Base-by-base conservation (phyloP, 371 early-diverging fungal genomes). In the Gilbertella persicaria region DNA sequence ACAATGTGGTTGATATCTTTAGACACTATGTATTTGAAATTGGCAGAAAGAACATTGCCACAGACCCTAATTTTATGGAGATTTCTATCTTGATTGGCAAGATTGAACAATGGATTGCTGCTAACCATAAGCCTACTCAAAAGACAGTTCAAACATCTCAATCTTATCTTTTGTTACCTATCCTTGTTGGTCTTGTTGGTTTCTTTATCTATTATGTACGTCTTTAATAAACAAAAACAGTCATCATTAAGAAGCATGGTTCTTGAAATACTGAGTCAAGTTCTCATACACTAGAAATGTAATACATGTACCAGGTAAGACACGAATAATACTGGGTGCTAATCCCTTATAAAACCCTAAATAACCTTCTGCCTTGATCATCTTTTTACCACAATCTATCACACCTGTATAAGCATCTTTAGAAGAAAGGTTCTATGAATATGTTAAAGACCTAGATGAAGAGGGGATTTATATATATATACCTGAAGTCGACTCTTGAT, bases 261-360 rank as follows among this genome's bases (percentile, higher is more conserved):
- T 61, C 38, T 85, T 86, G 64, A 90, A 82, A 54, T 78, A 83
- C n/a, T 81, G 82, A n/a, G 75, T 75, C 35, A 90, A 64, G 33
- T 86, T 89, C 71, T 98, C 99, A 65, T 98, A 98, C 0, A 95
- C 95, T 16, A 88, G 79, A 80, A 97, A 97, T 2, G 98, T 98
- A 20, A 98, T 87, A 53, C 92, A 89, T 4, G 97, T 96, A 5
- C 97, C 96, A 0, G 99, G 99, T 28, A 97, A 71, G 1, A 98
- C 96, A 14, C 97, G 83, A 12, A 96, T 66, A 16, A 94, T 73
- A 50, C 87, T 92, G 0, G 96, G 90, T 2, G 90, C 94, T 53
- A 97, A 74, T 0, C 99, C 99, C 71, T 96, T 95, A 82, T 96
- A 97, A 60, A 98, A 97, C 3, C 96, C 98, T 14, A 72, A 38